Conservation (phyloP, 257 asterid species). For the Verbascum thapsus region DNA sequence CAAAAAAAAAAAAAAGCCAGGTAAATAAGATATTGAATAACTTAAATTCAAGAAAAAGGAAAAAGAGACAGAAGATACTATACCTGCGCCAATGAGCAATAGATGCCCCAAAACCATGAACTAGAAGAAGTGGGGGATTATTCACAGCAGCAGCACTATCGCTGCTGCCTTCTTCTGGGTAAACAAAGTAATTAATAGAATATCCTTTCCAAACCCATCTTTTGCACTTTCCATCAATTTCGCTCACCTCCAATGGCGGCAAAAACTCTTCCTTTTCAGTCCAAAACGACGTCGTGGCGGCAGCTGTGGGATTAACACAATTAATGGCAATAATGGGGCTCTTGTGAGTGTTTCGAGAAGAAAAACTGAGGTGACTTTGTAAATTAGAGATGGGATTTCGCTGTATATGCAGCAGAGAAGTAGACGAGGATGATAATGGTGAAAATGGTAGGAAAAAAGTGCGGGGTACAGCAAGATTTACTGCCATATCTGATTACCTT, state of each 20-base stretch:
- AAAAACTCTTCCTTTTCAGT: conserved; percentile 38
- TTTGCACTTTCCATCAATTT: conserved; percentile 56
- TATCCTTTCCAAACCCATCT: conserved; percentile 84
- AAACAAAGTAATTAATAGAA: conserved; percentile 63
- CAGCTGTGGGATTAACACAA: conserved; percentile 35
- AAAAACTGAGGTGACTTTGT: conserved; percentile 12
- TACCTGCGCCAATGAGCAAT: conserved; percentile 94
- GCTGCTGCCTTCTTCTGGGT: conserved; percentile 32
- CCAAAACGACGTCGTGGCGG: conserved; percentile 32
- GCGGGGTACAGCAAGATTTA: conserved; percentile 34
- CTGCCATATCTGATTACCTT: conserved; percentile 35
- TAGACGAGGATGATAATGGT: conserved; percentile 28
- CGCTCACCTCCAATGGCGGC: conserved; percentile 58
- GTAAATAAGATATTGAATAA: not conserved
- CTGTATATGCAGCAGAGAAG: conserved; percentile 30
- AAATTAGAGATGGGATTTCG: conserved; percentile 27
- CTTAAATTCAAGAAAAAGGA: not conserved
- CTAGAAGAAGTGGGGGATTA: conserved; percentile 64
- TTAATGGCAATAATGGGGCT: conserved; percentile 21
- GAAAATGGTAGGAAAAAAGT: conserved; percentile 29
- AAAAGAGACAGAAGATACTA: not conserved
- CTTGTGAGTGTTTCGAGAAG: conserved; percentile 9
- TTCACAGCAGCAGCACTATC: conserved; percentile 29
- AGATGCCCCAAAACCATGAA: conserved; percentile 97
- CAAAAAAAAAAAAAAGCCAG: not conserved